Base-by-base conservation (phyloP, 176 grass and related monocot species). In the Luzula sylvatica region DNA sequence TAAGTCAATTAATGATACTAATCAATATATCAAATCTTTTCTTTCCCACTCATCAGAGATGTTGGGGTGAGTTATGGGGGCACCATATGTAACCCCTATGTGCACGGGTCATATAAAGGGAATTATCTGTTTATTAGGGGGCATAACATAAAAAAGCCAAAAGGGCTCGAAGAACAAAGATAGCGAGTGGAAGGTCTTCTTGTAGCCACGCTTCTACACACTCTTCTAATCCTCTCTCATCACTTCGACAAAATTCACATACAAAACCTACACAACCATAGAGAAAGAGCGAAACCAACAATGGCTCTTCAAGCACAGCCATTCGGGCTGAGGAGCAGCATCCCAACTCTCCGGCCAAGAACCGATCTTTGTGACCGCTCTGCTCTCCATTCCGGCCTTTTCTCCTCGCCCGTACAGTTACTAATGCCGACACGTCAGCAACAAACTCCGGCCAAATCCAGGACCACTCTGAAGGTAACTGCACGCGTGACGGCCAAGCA, bases 401-500 rank as follows among this genome's bases (percentile, higher is more conserved):
- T 20, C 42, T 68, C 74, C 41, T 74, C 71, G 9, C 53, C 77
- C 0, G 41, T 64, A 20, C 62, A 67, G 49, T 13, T 43, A 39
- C 76, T 82, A 23, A 55, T 55, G 69, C 26, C 72, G 11, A 15
- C 61, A 2, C 43, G 48, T 26, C 27, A 64, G 5, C 30, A n/a
- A n/a, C 57, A 11, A 50, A 5, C 8, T 20, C 75, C 1, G 75
- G 8, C 28, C 48, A 65, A 8, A 56, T 59, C 29, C 24, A 13
- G 20, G 0, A 27, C 72, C 8, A 50, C 58, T 11, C 23, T 73
- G 13, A 71, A 71, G 79, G 77, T 95, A 48, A 82, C 64, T 17
- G 84, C 87, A 72, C 83, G 80, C 30, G 74, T 82, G 35, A 50
- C 74, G 12, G 73, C 84, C 20, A 89, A 96, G 58, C 77, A 86